These are phyloP conservation scores for Cystobasidium onofrii DNA, from an alignment of 768 basidiomycete genomes.

Conservation along the genomic window DNA sequence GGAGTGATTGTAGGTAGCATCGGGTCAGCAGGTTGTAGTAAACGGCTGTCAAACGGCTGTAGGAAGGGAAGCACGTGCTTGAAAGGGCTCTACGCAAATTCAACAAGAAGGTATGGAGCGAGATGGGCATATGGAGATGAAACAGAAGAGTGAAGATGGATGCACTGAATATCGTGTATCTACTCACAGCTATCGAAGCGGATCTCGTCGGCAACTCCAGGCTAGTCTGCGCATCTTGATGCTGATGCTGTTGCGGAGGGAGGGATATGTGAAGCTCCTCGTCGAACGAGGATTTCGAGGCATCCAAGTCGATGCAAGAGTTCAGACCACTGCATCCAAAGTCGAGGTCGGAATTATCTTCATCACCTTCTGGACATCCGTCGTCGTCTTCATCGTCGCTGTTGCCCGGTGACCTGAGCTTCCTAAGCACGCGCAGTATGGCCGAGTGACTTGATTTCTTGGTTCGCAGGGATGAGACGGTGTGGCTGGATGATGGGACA, in stretches of 20 bases:
- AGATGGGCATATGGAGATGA: not conserved
- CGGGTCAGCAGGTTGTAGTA: too few species aligned
- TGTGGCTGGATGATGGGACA: not conserved
- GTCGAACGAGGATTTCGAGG: not conserved
- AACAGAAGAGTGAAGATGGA: too few species aligned
- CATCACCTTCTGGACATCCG: too few species aligned
- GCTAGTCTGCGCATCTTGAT: not conserved
- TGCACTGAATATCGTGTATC: too few species aligned
- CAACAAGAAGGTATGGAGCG: not conserved
- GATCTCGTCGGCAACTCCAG: not conserved
- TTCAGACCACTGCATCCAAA: constrained; percentile 1
- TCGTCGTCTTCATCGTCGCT: not conserved
- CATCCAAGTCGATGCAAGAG: not conserved
- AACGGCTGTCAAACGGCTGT: too few species aligned
- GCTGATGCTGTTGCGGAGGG: too few species aligned
- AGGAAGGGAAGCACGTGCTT: not conserved
- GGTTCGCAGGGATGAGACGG: not conserved
- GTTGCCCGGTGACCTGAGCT: not conserved
- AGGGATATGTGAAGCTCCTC: not conserved
- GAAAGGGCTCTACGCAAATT: not conserved
- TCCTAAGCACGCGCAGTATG: not conserved
- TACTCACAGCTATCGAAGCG: not conserved
- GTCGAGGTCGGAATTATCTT: not conserved
- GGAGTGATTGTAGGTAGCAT: not conserved
- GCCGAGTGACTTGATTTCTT: not conserved